These are phyloP conservation scores for Senecio squalidus DNA, from an alignment of 140 eudicot genomes.

Conservation along the genomic window DNA sequence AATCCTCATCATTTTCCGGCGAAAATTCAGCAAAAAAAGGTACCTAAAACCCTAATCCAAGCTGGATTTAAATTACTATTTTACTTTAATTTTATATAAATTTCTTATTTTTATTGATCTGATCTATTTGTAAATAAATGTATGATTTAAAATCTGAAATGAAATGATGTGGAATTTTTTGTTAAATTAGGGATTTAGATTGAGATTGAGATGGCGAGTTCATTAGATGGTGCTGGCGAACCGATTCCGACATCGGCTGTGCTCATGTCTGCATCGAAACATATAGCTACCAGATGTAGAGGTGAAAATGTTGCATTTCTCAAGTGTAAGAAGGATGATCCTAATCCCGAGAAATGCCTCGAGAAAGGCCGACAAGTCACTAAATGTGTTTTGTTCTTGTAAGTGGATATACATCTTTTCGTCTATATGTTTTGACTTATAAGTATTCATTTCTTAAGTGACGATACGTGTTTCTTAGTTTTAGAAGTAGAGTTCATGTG, in stretches of 20 bases:
- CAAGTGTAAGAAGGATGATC: constrained; percentile 90
- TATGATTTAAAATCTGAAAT: constrained; percentile 8
- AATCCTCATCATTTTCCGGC: constrained; percentile 9
- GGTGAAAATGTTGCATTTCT: constrained; percentile 68
- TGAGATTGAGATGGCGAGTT: constrained; percentile 39
- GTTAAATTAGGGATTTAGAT: constrained; percentile 19
- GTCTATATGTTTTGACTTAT: too few species aligned
- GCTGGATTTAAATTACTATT: too few species aligned
- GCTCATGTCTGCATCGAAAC: constrained; percentile 77
- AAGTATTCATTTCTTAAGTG: too few species aligned
- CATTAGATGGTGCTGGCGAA: constrained; percentile 46
- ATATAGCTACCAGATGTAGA: constrained; percentile 65
- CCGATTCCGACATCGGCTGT: constrained; percentile 80
- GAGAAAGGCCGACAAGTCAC: constrained; percentile 86
- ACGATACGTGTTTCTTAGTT: too few species aligned
- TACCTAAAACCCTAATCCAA: constrained; percentile 28
- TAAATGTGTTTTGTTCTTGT: constrained; percentile 71
- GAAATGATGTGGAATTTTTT: constrained; percentile 16
- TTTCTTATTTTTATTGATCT: too few species aligned
- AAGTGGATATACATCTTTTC: constrained; percentile 19
- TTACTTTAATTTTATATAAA: too few species aligned
- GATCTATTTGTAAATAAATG: too few species aligned
- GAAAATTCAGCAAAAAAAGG: constrained; percentile 8
- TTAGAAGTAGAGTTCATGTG: too few species aligned
- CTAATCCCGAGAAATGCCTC: constrained; percentile 93